phyloP scores from a whole-genome alignment of 73 alveolate genomes.

The Tetrahymena malaccensis region DNA sequence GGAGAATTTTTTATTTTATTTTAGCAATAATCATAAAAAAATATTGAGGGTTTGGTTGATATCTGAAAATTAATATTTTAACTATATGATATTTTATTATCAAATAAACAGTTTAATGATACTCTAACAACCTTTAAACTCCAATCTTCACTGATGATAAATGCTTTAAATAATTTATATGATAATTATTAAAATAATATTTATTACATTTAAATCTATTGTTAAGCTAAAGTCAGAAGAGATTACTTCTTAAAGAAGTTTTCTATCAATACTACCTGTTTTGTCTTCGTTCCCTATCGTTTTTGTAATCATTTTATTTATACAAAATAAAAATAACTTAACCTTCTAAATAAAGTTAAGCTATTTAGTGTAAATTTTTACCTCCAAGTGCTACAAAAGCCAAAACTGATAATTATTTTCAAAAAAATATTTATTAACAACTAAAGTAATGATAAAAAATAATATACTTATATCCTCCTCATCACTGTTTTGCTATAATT shows the following conservation, averaged over 20 bases:
- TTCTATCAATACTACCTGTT: constrained; percentile 25
- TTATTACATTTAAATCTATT: constrained; percentile 29
- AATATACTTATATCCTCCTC: constrained; percentile 33
- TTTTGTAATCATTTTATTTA: not conserved
- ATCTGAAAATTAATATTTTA: too few species aligned
- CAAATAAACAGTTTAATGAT: too few species aligned
- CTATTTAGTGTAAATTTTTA: not conserved
- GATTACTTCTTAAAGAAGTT: constrained; percentile 20
- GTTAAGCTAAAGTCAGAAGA: constrained; percentile 26
- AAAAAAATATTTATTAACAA: not conserved
- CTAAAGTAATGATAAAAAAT: not conserved
- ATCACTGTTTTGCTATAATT: constrained; percentile 16
- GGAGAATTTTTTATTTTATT: too few species aligned
- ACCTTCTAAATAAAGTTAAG: not conserved
- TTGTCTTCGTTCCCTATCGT: not conserved
- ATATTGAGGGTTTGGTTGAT: too few species aligned
- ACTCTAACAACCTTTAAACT: too few species aligned
- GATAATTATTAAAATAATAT: too few species aligned
- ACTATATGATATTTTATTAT: too few species aligned
- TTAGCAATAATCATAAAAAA: too few species aligned
- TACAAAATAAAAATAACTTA: not conserved
- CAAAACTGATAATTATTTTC: not conserved
- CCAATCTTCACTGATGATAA: too few species aligned
- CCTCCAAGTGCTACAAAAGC: constrained; percentile 1
- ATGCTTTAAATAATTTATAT: too few species aligned